Evolutionary conservation across 164 flowering plant species (phyloP).

Genomic region (Chimonanthus praecox): DNA sequence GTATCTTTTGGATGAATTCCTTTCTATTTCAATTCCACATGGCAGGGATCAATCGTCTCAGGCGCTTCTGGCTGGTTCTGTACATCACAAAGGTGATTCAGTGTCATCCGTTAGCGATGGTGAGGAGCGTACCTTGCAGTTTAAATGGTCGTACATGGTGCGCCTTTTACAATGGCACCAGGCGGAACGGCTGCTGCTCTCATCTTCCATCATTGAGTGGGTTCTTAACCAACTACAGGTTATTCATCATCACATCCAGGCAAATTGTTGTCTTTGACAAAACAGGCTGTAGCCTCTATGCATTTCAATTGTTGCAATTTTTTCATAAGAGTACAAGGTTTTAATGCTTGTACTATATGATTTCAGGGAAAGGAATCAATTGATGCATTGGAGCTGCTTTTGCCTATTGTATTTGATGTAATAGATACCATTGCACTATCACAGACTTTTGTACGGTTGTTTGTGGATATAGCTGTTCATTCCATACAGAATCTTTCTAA

Average conservation of each 20-base stretch:
- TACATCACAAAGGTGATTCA: slow-evolving; percentile 46
- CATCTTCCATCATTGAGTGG: slow-evolving; percentile 89
- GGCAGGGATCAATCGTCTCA: slow-evolving; percentile 62
- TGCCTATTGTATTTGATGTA: slow-evolving; percentile 76
- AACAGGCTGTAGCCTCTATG: too few relatives aligned
- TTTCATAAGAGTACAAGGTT: not conserved
- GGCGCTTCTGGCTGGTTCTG: slow-evolving; percentile 43
- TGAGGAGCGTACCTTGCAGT: slow-evolving; percentile 73
- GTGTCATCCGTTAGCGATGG: slow-evolving; percentile 36
- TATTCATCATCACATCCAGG: slow-evolving; percentile 2
- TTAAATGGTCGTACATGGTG: slow-evolving; percentile 93
- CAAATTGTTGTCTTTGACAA: not conserved
- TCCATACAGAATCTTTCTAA: slow-evolving; percentile 67
- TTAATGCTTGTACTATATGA: slow-evolving; percentile 5
- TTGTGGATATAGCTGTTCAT: slow-evolving; percentile 68
- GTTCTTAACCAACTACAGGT: slow-evolving; percentile 84
- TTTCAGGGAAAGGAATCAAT: slow-evolving; percentile 78
- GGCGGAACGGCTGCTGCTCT: slow-evolving; percentile 75
- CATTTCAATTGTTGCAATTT: too few relatives aligned
- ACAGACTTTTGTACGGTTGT: slow-evolving; percentile 74
- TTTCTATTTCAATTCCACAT: slow-evolving; percentile 42
- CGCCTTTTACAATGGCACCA: slow-evolving; percentile 90
- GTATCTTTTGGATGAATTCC: slow-evolving; percentile 66
- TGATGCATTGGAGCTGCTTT: slow-evolving; percentile 61
- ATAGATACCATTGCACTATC: slow-evolving; percentile 65